These are phyloP conservation scores for Albatrellus sp. DNA, from an alignment of 1,284 basidiomycete species.

Conservation along the genomic window DNA sequence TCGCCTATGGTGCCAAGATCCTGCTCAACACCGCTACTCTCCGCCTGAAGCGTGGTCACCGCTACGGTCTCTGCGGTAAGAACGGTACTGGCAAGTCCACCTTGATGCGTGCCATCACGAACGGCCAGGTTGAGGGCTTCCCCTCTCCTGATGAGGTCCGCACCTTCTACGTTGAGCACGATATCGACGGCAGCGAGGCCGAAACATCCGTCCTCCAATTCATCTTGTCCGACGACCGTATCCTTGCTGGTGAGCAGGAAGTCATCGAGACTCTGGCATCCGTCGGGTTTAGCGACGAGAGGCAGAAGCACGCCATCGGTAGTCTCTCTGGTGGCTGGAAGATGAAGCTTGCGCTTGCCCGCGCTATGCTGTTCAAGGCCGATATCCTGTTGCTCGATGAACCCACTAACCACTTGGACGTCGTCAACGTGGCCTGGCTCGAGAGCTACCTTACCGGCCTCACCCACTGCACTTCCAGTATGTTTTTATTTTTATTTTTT, in stretches of 20 bases:
- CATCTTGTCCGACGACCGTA: constrained; percentile 79
- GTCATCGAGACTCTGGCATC: constrained; percentile 72
- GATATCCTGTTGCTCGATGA: constrained; percentile 96
- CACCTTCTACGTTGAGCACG: constrained; percentile 98
- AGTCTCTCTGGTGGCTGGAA: constrained; percentile 99
- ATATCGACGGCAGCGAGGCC: constrained; percentile 92
- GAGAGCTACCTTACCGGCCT: constrained; percentile 88
- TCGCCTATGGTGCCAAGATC: constrained; percentile 98
- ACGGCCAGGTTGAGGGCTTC: constrained; percentile 95
- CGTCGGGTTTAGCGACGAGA: constrained; percentile 85
- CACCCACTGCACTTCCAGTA: constrained; percentile 87
- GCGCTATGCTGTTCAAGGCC: constrained; percentile 98
- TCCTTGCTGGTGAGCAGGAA: constrained; percentile 63
- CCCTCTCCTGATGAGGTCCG: constrained; percentile 91
- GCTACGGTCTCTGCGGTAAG: constrained; percentile 96
- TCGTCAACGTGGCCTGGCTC: constrained; percentile 94
- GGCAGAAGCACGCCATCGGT: constrained; percentile 80
- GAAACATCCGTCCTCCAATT: constrained; percentile 87
- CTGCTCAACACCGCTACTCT: constrained; percentile 92
- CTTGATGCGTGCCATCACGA: constrained; percentile 93
- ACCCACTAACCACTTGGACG: constrained; percentile 97
- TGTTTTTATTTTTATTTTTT: constrained; percentile 18
- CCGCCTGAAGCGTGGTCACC: constrained; percentile 96
- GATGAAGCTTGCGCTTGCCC: constrained; percentile 98
- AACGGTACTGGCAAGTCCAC: constrained; percentile 99